Base-by-base conservation (phyloP, 2,329 filamentous ascomycete genomes). In the Clonostachys chloroleuca region DNA sequence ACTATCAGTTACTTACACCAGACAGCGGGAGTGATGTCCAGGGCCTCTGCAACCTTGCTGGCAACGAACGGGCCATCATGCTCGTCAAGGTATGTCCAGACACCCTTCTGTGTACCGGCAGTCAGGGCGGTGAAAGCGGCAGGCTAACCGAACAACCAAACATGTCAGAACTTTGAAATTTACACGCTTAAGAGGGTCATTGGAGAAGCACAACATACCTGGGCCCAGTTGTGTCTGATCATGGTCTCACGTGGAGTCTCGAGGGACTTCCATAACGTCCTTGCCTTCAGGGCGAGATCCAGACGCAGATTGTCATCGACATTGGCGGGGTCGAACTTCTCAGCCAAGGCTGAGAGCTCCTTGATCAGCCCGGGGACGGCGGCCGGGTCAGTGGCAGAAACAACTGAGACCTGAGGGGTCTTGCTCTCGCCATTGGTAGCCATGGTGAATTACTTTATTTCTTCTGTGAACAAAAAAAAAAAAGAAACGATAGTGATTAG, bases 181-280 rank as follows among this genome's bases (percentile, higher is more conserved):
- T 16, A 17, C 16, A 35, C 1, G n/a, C 13, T 8, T 20, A 12
- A 12, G 40, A 9, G 17, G n/a, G 18, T n/a, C 6, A 12, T 18
- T 14, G 20, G 17, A 39, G n/a, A 14, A 14, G 9, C 45, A 49
- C 3, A 9, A 6, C 55, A 48, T 53, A 63, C 64, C 62, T 75
- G 63, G 0, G 68, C 69, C 69, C 72, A 76, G 50, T 57, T 62
- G 41, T 75, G 70, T 47, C 68, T 62, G 46, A 75, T 63, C 62
- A 75, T 73, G 0, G 71, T 70, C 56, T 77, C 73, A 7, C 72
- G 62, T 0, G 73, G 73, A 1, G 69, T 74, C 52, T 77, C 72
- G 0, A 72, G 57, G 0, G 68, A 62, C 30, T 60, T 57, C 34
- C 63, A 53, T 2, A 61, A 47, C 1, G 54, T 50, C n/a, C 64